Percentiles rank a stretch among this genome's conserved stretches.
Evolutionary conservation across 2,329 filamentous ascomycete species (phyloP).

Genomic region (Bipolaris sorokiniana): DNA sequence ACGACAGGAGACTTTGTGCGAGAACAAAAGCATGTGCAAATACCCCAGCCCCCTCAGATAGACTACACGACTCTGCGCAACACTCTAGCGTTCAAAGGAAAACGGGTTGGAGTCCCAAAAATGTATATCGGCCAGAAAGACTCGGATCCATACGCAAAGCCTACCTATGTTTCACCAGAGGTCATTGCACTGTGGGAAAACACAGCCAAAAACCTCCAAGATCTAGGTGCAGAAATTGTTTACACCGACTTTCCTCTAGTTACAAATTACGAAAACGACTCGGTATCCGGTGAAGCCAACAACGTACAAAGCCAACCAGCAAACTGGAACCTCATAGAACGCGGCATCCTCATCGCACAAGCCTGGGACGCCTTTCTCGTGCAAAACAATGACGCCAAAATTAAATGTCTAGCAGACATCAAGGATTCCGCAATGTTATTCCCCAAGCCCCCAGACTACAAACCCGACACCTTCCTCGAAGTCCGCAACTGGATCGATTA

Average conservation of each 20-base stretch:
- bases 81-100: constrained; percentile 49
- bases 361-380: constrained; percentile 61
- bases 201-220: constrained; percentile 48
- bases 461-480: constrained; percentile 50
- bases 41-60: constrained; percentile 49
- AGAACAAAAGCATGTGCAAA: constrained; percentile 54
- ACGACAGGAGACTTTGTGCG: constrained; percentile 61
- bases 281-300: constrained; percentile 43
- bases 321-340: constrained; percentile 57
- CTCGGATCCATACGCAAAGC: constrained; percentile 41
- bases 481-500: constrained; percentile 51
- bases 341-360: constrained; percentile 57
- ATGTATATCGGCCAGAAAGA: constrained; percentile 57
- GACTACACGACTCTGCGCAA: constrained; percentile 46
- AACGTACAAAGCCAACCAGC: constrained; percentile 53
- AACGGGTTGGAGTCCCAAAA: constrained; percentile 57
- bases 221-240: constrained; percentile 52
- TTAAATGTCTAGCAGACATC: constrained; percentile 50
- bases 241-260: constrained; percentile 56
- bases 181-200: constrained; percentile 48
- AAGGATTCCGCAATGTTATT: constrained; percentile 48
- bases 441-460: constrained; percentile 45
- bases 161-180: constrained; percentile 44
- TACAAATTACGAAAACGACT: constrained; percentile 55
- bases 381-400: constrained; percentile 50